Evolutionary conservation across 305 asterid genomes (phyloP).

Genomic region (Fraxinus baroniana): DNA sequence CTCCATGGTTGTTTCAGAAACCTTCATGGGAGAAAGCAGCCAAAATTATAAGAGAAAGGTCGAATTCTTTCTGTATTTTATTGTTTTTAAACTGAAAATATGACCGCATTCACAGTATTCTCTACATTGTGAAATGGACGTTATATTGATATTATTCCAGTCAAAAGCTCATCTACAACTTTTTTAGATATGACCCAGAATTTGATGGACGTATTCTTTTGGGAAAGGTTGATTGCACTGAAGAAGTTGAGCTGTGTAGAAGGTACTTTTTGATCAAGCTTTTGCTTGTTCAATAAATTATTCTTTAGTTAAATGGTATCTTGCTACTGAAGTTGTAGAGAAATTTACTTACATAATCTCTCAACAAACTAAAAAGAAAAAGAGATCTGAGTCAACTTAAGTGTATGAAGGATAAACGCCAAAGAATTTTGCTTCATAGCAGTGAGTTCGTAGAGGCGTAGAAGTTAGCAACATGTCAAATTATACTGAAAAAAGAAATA

Average conservation of each 20-base stretch:
- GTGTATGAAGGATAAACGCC: neutral
- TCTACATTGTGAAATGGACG: conserved; percentile 24
- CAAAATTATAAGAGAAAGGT: conserved; percentile 85
- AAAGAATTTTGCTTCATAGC: neutral
- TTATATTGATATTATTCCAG: conserved; percentile 19
- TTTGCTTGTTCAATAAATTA: conserved; percentile 2
- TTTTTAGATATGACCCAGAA: conserved; percentile 73
- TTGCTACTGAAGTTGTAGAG: neutral
- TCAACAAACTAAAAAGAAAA: neutral
- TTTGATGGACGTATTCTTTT: conserved; percentile 87
- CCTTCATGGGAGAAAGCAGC: conserved; percentile 99
- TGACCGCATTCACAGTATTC: conserved; percentile 13
- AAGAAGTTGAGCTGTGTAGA: conserved; percentile 76
- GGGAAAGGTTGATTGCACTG: conserved; percentile 97
- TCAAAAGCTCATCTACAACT: conserved; percentile 24
- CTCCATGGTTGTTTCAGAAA: conserved; percentile 57
- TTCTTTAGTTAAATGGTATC: neutral
- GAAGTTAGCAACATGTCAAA: neutral
- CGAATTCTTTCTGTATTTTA: conserved; percentile 19
- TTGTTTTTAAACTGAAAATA: conserved; percentile 9
- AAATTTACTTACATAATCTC: neutral
- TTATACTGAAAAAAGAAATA: neutral
- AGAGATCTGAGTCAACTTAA: neutral
- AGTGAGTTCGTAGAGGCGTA: neutral
- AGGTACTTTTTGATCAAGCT: conserved; percentile 50